phyloP scores from a whole-genome alignment of 805 yeast species.

The Metschnikowia chrysomelidarum region DNA sequence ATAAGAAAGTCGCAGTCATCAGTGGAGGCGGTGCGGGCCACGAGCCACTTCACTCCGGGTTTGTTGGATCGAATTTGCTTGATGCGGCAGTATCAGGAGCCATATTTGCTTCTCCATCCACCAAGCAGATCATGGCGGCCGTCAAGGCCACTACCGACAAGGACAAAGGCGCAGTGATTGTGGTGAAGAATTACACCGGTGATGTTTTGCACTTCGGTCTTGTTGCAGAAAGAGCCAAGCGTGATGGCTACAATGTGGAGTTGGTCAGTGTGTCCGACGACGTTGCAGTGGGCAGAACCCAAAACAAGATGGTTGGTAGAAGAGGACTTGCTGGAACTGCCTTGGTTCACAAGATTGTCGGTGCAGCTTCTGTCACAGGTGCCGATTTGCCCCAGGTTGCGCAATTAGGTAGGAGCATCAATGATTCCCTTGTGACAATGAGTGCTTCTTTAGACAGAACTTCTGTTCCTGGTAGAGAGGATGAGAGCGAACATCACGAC shows the following conservation, averaged over 20 bases:
- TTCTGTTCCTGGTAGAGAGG: conserved; percentile 76
- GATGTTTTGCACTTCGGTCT: conserved; percentile 91
- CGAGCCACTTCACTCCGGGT: conserved; percentile 92
- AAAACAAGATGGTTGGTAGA: conserved; percentile 90
- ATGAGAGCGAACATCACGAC: conserved; percentile 45
- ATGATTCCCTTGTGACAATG: conserved; percentile 71
- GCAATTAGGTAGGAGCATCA: conserved; percentile 57
- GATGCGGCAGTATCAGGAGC: conserved; percentile 90
- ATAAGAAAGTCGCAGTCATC: conserved; percentile 62
- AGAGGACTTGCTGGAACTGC: conserved; percentile 93
- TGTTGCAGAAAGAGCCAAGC: conserved; percentile 84
- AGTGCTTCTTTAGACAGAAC: conserved; percentile 90
- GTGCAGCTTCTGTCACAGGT: conserved; percentile 60
- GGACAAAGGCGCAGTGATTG: conserved; percentile 64
- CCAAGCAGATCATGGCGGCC: conserved; percentile 77
- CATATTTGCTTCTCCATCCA: conserved; percentile 93
- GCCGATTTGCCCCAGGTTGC: conserved; percentile 49
- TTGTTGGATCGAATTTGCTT: conserved; percentile 77
- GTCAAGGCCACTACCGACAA: conserved; percentile 54
- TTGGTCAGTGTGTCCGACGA: conserved; percentile 85
- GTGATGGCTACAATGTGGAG: conserved; percentile 69
- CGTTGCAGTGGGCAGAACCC: conserved; percentile 88
- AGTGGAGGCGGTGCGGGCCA: conserved; percentile 98
- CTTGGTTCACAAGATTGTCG: conserved; percentile 79
- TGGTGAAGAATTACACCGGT: conserved; percentile 93